Evolutionary conservation across 1,139 yeast genomes (phyloP), one percentile per base, ranked within the genome.

Genomic region (Candida gigantensis): DNA sequence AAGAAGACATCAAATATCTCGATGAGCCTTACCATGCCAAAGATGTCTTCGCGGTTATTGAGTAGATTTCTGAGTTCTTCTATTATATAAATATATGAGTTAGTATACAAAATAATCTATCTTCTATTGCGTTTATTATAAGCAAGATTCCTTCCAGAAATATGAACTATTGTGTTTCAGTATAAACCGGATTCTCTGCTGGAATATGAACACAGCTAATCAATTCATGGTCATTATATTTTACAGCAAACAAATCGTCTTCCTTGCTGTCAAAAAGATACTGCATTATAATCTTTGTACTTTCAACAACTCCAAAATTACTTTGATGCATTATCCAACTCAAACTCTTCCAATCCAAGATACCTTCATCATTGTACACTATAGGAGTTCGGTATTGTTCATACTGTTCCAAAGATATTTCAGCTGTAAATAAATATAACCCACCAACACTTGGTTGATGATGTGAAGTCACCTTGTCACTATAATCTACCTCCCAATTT

Each of bases 21-120:
- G 84, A 79, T 46, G 79, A 69, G 36, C 72, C 74, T 5, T 78
- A 78, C 43, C 43, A 39, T 15, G 64, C 77, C 20, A 56, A 51
- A 30, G 21, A n/a, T n/a, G n/a, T n/a, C n/a, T n/a, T n/a, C n/a
- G n/a, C n/a, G n/a, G n/a, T n/a, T n/a, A n/a, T n/a, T n/a, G n/a
- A n/a, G n/a, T n/a, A n/a, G n/a, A n/a, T n/a, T n/a, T n/a, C n/a
- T n/a, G n/a, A n/a, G n/a, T n/a, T n/a, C n/a, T n/a, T n/a, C n/a
- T n/a, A n/a, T n/a, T n/a, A n/a, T n/a, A n/a, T n/a, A n/a, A n/a
- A n/a, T n/a, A n/a, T n/a, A n/a, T n/a, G n/a, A n/a, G n/a, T n/a
- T n/a, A n/a, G n/a, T n/a, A n/a, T n/a, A n/a, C n/a, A n/a, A n/a
- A n/a, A n/a, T n/a, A n/a, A n/a, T n/a, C n/a, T n/a, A n/a, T n/a